These are phyloP conservation scores for Ettlia oleoabundans DNA, from an alignment of 139 green algal species.

Conservation along the genomic window DNA sequence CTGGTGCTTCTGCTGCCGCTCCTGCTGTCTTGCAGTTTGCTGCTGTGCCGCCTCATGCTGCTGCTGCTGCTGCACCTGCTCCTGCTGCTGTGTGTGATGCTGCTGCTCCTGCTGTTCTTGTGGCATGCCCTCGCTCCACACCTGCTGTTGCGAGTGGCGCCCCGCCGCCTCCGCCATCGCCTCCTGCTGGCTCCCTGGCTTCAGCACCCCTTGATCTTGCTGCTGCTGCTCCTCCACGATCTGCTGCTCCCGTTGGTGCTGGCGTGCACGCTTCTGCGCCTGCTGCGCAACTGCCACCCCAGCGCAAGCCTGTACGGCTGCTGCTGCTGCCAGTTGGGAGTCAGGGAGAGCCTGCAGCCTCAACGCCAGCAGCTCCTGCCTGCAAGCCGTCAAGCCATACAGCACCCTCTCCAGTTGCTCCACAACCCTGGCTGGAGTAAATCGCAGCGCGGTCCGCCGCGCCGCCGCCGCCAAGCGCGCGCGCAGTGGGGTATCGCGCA, in stretches of 20 bases:
- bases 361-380: conserved; percentile 58
- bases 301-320: conserved; percentile 13
- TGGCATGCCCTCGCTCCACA: too few species aligned
- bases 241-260: neutral
- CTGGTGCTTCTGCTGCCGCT: too few species aligned
- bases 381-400: conserved; percentile 64
- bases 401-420: conserved; percentile 65
- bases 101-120: too few species aligned
- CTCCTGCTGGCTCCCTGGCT: too few species aligned
- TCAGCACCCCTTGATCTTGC: too few species aligned
- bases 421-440: neutral
- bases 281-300: conserved; percentile 2
- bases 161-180: too few species aligned
- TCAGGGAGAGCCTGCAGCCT: conserved; percentile 45
- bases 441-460: conserved; percentile 4
- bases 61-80: too few species aligned
- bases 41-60: too few species aligned
- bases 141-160: too few species aligned
- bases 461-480: conserved; percentile 8
- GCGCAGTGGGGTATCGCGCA: conserved; percentile 2
- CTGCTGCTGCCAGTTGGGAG: conserved; percentile 35
- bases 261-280: neutral
- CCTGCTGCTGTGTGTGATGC: too few species aligned
- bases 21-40: too few species aligned
- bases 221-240: too few species aligned